A percentile compares a stretch with the other conserved stretches of the same genome.
These are phyloP conservation scores for Claviceps sp. DNA, from an alignment of 2,329 filamentous ascomycete genomes.

Conservation along the genomic window DNA sequence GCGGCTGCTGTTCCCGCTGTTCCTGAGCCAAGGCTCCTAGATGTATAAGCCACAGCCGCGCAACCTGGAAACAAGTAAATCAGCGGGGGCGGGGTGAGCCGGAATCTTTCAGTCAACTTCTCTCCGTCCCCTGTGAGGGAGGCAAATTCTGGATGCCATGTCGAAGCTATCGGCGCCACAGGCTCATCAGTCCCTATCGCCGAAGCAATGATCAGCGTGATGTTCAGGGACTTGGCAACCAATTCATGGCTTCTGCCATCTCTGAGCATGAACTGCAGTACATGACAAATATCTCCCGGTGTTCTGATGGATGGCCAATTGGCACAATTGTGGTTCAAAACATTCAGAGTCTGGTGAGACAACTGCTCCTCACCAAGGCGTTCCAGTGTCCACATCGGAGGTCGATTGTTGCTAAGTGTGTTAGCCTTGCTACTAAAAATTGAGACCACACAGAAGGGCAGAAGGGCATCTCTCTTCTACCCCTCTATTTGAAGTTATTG, in stretches of 20 bases:
- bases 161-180: background rate
- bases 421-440: background rate
- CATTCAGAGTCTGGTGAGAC: conserved; percentile 15
- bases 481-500: background rate
- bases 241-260: background rate
- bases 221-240: background rate
- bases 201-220: background rate
- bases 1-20: background rate
- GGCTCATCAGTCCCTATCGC: background rate
- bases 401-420: background rate
- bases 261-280: background rate
- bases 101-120: background rate
- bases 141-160: background rate
- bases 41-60: background rate
- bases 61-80: background rate
- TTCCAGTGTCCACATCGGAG: conserved; percentile 5
- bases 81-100: background rate
- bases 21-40: background rate
- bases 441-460: background rate
- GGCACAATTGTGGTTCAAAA: conserved; percentile 14
- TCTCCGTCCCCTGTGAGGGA: background rate
- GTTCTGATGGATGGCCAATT: conserved; percentile 9
- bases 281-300: background rate
- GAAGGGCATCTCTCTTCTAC: background rate
- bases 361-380: conserved; percentile 13